Percentiles rank a stretch among this genome's conserved stretches.
These are phyloP conservation scores for Hanseniaspora clermontiae DNA, from an alignment of 805 yeast species.

Conservation along the genomic window DNA sequence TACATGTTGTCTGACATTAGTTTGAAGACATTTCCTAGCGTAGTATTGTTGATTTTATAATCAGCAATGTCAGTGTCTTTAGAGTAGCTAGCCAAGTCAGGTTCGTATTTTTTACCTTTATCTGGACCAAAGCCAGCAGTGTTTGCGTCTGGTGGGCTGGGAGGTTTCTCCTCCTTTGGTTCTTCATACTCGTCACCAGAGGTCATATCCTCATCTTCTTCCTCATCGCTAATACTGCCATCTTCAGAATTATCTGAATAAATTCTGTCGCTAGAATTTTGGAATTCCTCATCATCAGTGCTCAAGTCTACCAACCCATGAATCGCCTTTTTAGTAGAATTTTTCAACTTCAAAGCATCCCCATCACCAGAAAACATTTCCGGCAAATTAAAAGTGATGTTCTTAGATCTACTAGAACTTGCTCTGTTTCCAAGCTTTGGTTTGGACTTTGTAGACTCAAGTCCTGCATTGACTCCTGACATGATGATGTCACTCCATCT, in stretches of 20 bases:
- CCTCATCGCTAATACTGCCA: slow-evolving; percentile 17
- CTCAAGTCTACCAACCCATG: slow-evolving; percentile 3
- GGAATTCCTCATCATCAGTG: neutral
- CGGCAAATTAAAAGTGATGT: neutral
- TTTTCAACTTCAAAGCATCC: neutral
- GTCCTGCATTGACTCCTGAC: neutral
- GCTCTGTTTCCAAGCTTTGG: neutral
- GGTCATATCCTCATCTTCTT: slow-evolving; percentile 18
- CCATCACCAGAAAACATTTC: slow-evolving; percentile 4
- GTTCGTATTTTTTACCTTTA: neutral
- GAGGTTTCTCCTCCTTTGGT: neutral
- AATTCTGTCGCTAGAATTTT: slow-evolving; percentile 8
- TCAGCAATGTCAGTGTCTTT: slow-evolving; percentile 42
- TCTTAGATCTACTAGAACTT: neutral
- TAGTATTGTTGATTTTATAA: slow-evolving; percentile 46
- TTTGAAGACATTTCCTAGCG: slow-evolving; percentile 48
- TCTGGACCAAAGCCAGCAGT: neutral
- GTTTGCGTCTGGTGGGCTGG: slow-evolving; percentile 1
- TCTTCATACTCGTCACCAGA: slow-evolving; percentile 30
- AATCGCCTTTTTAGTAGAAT: neutral
- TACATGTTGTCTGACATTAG: slow-evolving; percentile 49
- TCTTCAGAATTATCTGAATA: slow-evolving; percentile 15
- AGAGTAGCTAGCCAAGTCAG: slow-evolving; percentile 28
- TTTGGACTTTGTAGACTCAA: neutral
- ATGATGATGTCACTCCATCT: slow-evolving; percentile 44